Conservation (phyloP, 2,329 filamentous ascomycete genomes). For the Boeremia lycopersici region DNA sequence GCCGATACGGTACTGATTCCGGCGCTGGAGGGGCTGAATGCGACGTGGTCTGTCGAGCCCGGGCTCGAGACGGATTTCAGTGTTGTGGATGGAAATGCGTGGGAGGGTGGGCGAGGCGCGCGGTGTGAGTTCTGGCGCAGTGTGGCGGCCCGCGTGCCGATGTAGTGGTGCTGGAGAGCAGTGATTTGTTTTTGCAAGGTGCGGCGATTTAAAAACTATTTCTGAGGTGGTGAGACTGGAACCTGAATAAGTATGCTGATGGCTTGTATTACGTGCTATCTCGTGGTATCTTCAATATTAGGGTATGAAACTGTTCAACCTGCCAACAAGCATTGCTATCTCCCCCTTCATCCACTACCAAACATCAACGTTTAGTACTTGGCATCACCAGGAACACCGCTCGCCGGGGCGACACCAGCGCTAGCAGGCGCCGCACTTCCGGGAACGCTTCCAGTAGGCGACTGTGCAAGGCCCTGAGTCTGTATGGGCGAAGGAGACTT, state of each 20-base stretch:
- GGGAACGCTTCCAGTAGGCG: slow-evolving; percentile 23
- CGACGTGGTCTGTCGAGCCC: slow-evolving; percentile 9
- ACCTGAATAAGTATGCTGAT: too few species aligned
- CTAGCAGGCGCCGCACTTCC: slow-evolving; percentile 20
- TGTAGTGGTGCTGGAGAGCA: background rate
- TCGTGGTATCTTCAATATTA: too few species aligned
- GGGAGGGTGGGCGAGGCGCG: slow-evolving; percentile 29
- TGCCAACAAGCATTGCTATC: background rate
- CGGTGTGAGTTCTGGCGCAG: slow-evolving; percentile 33
- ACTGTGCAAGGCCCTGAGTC: slow-evolving; percentile 40
- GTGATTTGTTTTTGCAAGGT: too few species aligned
- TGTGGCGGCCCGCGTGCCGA: slow-evolving; percentile 7
- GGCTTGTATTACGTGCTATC: too few species aligned
- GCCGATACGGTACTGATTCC: background rate
- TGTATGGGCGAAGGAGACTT: slow-evolving; percentile 40
- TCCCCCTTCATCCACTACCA: background rate
- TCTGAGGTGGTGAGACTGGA: too few species aligned
- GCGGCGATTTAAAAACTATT: too few species aligned
- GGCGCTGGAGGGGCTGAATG: background rate
- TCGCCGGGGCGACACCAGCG: slow-evolving; percentile 18
- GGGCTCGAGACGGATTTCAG: slow-evolving; percentile 22
- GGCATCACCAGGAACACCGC: slow-evolving; percentile 32
- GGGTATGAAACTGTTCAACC: background rate
- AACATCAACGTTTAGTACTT: slow-evolving; percentile 27
- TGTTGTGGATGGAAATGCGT: slow-evolving; percentile 27